Evolutionary conservation across 768 basidiomycete species (phyloP), one percentile per base, ranked within the genome.

Genomic region (Hydnum rufescens): DNA sequence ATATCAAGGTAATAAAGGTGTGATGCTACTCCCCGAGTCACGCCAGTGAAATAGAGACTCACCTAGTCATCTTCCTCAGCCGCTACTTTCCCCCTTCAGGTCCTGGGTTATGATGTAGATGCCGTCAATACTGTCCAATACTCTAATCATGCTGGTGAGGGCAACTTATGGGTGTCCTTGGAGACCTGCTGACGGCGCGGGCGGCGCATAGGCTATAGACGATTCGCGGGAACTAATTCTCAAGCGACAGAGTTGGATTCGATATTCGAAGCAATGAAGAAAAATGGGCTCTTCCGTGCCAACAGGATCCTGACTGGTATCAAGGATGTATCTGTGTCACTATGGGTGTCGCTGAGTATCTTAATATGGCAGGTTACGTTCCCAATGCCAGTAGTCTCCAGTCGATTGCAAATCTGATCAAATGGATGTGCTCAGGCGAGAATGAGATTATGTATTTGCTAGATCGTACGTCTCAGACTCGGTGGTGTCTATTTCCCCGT

Each of bases 71-170:
- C 69, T 26, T 69, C 69, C 57, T 59, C 67, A 57, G 68, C 76
- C 77, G 57, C 93, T 76, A 71, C 86, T 72, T 70, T 70, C 57
- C 68, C 67, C 4, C 60, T 70, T 4, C 68, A 71, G 54, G 60
- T 68, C 55, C 74, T 97, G 43, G 93, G 89, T 6, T 97, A 82
- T 65, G 89, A 99, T 58, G 92, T 97, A 43, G 95, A 99, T 70
- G 88, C 87, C 64, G 74, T 93, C 22, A 92, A 90, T 61, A 88
- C 88, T 1, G 92, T 96, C 32, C 84, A 95, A 60, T 96, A 84
- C 63, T 86, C 86, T 4, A 99, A 97, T 59, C 93, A 99, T 63
- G 73, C 88, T 4, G 90, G 88, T 84, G 52, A 52, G 71, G 59
- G 1, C 44, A 26, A 1, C 25, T 26, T 28, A 26, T 13, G 13